Evolutionary conservation across 169 alveolate species (phyloP).

Genomic region (Plasmodium knowlesi): DNA sequence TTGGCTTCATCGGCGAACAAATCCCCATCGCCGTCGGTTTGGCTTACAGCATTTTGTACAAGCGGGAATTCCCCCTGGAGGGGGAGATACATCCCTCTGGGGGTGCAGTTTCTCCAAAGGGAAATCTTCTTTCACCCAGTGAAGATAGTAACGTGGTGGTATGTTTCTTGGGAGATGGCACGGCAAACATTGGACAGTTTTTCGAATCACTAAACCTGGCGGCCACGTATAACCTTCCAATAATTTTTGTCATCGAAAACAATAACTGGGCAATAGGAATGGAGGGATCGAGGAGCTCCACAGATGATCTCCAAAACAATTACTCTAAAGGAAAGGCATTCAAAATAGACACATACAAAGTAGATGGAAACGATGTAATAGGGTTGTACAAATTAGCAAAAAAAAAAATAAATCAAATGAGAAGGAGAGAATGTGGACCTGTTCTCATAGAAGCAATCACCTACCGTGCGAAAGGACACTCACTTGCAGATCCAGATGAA

Average conservation of each 20-base stretch:
- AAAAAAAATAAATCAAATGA: conserved; percentile 78
- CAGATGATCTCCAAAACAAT: conserved; percentile 66
- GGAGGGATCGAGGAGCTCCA: conserved; percentile 82
- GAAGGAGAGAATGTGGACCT: conserved; percentile 81
- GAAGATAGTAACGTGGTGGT: conserved; percentile 80
- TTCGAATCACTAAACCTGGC: conserved; percentile 92
- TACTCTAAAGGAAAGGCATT: conserved; percentile 77
- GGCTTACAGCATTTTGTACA: conserved; percentile 79
- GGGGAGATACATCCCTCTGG: background rate
- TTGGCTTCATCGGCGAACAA: conserved; percentile 92
- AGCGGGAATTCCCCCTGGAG: conserved; percentile 23
- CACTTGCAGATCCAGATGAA: conserved; percentile 85
- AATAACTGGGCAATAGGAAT: conserved; percentile 88
- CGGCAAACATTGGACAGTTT: conserved; percentile 91
- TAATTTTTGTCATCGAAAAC: conserved; percentile 89
- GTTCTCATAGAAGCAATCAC: conserved; percentile 84
- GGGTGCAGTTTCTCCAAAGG: background rate
- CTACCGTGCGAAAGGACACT: conserved; percentile 83
- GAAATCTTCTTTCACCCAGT: no score
- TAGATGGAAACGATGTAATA: conserved; percentile 84
- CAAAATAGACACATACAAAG: conserved; percentile 79
- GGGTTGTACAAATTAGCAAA: conserved; percentile 77
- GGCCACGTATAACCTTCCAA: conserved; percentile 89
- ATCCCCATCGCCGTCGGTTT: conserved; percentile 82
- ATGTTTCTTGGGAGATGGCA: conserved; percentile 93